These are phyloP conservation scores for Barnettozyma sp. DNA, from an alignment of 805 yeast species.

Conservation along the genomic window DNA sequence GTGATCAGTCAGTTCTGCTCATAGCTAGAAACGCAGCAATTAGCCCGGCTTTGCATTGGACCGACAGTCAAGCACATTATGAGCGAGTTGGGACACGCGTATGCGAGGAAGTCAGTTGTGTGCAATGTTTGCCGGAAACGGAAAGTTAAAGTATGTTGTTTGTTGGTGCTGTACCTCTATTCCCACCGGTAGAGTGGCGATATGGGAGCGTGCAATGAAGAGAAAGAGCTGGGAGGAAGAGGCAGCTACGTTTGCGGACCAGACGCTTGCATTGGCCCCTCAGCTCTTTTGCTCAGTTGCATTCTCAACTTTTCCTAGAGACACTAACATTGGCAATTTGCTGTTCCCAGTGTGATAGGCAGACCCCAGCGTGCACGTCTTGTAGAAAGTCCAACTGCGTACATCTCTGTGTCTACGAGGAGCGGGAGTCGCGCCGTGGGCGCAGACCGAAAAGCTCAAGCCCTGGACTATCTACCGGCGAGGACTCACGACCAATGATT, in stretches of 20 bases:
- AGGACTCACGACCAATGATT: too few relatives aligned
- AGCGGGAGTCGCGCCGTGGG: slow-evolving; percentile 11
- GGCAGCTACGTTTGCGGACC: too few relatives aligned
- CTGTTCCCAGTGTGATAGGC: slow-evolving; percentile 28
- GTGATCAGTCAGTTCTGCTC: too few relatives aligned
- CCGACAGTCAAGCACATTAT: slow-evolving; percentile 5
- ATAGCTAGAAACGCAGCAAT: too few relatives aligned
- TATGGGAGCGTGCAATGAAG: too few relatives aligned
- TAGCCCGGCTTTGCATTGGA: slow-evolving; percentile 1
- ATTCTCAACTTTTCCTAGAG: too few relatives aligned
- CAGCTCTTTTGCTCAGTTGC: too few relatives aligned
- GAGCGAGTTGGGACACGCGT: slow-evolving; percentile 11
- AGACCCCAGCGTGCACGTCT: slow-evolving; percentile 22
- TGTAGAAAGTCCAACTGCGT: slow-evolving; percentile 23
- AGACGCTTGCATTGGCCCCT: too few relatives aligned
- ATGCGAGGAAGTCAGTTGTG: slow-evolving; percentile 25
- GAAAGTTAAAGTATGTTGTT: slow-evolving; percentile 21
- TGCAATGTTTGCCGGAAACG: slow-evolving; percentile 26
- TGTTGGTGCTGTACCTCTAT: neutral
- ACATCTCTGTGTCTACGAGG: slow-evolving; percentile 24
- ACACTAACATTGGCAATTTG: slow-evolving; percentile 5
- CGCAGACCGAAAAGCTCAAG: slow-evolving; percentile 4
- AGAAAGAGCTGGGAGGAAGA: too few relatives aligned
- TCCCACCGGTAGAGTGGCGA: neutral
- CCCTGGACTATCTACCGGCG: too few relatives aligned